Evolutionary conservation across 306 rosid species (phyloP).

Genomic region (Hylodesmum podocarpum): DNA sequence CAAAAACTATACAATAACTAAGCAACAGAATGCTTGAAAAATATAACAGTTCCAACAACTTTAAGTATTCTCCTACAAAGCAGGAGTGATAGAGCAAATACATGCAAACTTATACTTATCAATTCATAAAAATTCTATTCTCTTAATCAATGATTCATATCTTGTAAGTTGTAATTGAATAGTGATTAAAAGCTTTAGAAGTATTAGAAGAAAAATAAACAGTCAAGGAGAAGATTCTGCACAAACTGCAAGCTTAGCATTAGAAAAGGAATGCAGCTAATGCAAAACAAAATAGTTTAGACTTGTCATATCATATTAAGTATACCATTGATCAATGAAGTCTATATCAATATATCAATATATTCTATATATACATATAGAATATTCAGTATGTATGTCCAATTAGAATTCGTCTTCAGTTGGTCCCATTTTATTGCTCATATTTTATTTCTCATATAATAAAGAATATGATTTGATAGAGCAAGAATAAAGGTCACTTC

Average conservation of each 20-base stretch:
- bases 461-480: too few relatives aligned
- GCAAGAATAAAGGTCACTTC: too few relatives aligned
- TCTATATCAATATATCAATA: too few relatives aligned
- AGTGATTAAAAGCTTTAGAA: not conserved
- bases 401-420: too few relatives aligned
- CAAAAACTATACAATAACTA: not conserved
- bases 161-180: not conserved
- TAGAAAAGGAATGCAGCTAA: not conserved
- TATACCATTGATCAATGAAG: not conserved
- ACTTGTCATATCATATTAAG: not conserved
- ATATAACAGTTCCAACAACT: not conserved
- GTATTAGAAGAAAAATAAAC: conserved; percentile 1
- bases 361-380: too few relatives aligned
- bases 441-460: too few relatives aligned
- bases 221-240: not conserved
- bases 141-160: not conserved
- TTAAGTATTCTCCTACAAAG: not conserved
- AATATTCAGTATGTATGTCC: too few relatives aligned
- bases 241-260: not conserved
- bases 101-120: not conserved
- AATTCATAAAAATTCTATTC: not conserved
- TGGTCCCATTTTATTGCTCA: too few relatives aligned
- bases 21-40: not conserved
- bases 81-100: not conserved
- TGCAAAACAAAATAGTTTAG: not conserved